These are phyloP conservation scores for Tardiomyces blankii DNA, from an alignment of 1,139 yeast genomes.

Conservation along the genomic window DNA sequence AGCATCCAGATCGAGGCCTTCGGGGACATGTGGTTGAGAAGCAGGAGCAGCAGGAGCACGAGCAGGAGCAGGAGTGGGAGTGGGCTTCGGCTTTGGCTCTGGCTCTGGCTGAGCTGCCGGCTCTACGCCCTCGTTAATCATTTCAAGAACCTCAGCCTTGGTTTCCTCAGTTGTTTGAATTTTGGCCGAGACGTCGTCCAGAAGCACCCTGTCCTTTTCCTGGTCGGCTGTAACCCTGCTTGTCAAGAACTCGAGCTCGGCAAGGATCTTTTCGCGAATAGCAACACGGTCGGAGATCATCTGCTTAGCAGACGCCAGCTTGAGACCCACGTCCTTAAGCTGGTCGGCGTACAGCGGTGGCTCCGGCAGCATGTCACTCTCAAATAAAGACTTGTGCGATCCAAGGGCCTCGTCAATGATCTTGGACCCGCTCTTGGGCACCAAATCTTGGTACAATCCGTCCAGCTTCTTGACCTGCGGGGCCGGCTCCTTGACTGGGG, in stretches of 20 bases:
- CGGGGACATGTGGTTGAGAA: too few relatives aligned
- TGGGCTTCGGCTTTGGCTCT: too few relatives aligned
- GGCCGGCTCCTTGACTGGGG: slow-evolving; percentile 1
- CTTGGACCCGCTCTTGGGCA: slow-evolving; percentile 29
- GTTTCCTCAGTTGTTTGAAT: slow-evolving; percentile 30
- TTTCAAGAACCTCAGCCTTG: slow-evolving; percentile 35
- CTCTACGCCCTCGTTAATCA: slow-evolving; percentile 27
- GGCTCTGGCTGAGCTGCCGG: neutral
- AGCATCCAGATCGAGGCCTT: neutral
- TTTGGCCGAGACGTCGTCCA: slow-evolving; percentile 34
- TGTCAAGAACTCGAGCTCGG: slow-evolving; percentile 34
- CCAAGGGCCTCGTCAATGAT: slow-evolving; percentile 35
- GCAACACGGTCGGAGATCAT: slow-evolving; percentile 11
- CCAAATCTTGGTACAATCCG: slow-evolving; percentile 5
- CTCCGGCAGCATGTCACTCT: slow-evolving; percentile 39
- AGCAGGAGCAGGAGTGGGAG: too few relatives aligned
- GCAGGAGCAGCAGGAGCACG: too few relatives aligned
- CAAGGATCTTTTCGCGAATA: slow-evolving; percentile 32
- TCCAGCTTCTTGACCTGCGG: neutral
- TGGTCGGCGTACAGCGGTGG: slow-evolving; percentile 40
- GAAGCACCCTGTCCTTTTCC: slow-evolving; percentile 35
- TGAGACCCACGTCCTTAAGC: slow-evolving; percentile 18
- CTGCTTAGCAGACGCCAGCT: slow-evolving; percentile 3
- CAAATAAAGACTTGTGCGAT: slow-evolving; percentile 23
- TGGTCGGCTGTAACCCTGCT: slow-evolving; percentile 34